These are phyloP conservation scores for Annona cherimola DNA, from an alignment of 164 flowering plant genomes.

Conservation along the genomic window DNA sequence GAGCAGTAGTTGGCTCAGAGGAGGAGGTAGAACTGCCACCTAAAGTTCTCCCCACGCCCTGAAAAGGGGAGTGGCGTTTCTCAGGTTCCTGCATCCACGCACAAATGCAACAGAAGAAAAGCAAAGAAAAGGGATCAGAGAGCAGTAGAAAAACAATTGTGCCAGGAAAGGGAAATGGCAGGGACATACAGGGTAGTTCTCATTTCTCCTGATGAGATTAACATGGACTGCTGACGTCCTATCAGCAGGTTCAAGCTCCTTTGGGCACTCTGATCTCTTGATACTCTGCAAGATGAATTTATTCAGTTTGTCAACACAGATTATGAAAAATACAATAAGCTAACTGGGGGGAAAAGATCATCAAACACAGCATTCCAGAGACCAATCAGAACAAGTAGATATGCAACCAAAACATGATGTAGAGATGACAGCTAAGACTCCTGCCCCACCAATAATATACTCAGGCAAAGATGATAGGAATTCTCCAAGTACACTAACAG, in stretches of 20 bases:
- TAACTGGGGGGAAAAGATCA: neutral
- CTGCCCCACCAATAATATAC: too few species aligned
- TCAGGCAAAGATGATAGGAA: too few species aligned
- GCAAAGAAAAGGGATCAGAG: neutral
- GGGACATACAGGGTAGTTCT: constrained; percentile 44
- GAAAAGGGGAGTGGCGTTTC: constrained; percentile 51
- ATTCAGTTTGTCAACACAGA: neutral
- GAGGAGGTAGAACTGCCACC: constrained; percentile 35
- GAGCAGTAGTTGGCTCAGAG: constrained; percentile 20
- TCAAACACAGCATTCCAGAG: neutral
- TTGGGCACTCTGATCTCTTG: constrained; percentile 68
- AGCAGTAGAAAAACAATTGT: neutral
- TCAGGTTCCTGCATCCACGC: constrained; percentile 49
- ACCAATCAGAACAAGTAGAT: neutral
- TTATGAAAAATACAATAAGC: neutral
- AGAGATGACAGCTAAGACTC: too few species aligned
- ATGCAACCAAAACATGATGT: too few species aligned
- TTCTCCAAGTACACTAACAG: too few species aligned
- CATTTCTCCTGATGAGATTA: constrained; percentile 56
- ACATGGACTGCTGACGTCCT: constrained; percentile 52
- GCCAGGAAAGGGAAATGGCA: neutral
- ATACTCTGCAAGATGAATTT: constrained; percentile 60
- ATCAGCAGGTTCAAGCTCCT: constrained; percentile 69
- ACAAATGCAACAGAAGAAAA: neutral
- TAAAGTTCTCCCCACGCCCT: constrained; percentile 76